phyloP scores from a whole-genome alignment of 306 rosid genomes.

The Cucurbita ficifolia region DNA sequence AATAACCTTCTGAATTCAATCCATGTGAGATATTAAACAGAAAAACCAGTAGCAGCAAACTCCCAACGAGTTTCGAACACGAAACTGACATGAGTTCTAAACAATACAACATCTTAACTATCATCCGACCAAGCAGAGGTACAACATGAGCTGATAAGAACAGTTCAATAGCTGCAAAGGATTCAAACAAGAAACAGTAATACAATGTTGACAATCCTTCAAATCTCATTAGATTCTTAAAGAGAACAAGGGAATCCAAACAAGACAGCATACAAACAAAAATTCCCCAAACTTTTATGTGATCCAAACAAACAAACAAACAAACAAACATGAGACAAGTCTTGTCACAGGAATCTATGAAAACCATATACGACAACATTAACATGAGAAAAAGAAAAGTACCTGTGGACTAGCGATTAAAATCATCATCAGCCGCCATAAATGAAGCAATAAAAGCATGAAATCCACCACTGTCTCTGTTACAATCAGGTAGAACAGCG shows the following conservation, averaged over 20 bases:
- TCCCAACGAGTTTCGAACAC: conserved; percentile 21
- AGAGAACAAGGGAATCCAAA: background rate
- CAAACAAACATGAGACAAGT: background rate
- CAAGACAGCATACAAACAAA: background rate
- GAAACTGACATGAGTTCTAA: conserved; percentile 19
- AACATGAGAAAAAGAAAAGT: conserved; percentile 11
- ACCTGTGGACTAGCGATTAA: conserved; percentile 24
- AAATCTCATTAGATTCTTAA: background rate
- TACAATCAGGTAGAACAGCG: conserved; percentile 17
- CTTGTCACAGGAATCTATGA: background rate
- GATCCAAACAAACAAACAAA: background rate
- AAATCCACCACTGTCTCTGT: conserved; percentile 23
- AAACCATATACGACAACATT: background rate
- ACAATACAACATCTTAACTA: conserved; percentile 33
- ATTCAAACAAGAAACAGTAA: background rate
- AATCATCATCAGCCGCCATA: conserved; percentile 27
- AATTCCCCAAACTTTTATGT: background rate
- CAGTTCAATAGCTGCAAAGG: conserved; percentile 28
- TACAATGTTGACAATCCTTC: background rate
- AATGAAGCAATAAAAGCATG: conserved; percentile 32
- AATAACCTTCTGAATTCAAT: conserved; percentile 61
- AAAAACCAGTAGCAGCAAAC: conserved; percentile 24
- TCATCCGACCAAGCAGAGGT: background rate
- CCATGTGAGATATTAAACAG: conserved; percentile 41
- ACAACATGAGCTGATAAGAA: conserved; percentile 5